Evolutionary conservation across 495 filamentous ascomycete genomes (phyloP).

Genomic region (Annulohypoxylon moriforme): DNA sequence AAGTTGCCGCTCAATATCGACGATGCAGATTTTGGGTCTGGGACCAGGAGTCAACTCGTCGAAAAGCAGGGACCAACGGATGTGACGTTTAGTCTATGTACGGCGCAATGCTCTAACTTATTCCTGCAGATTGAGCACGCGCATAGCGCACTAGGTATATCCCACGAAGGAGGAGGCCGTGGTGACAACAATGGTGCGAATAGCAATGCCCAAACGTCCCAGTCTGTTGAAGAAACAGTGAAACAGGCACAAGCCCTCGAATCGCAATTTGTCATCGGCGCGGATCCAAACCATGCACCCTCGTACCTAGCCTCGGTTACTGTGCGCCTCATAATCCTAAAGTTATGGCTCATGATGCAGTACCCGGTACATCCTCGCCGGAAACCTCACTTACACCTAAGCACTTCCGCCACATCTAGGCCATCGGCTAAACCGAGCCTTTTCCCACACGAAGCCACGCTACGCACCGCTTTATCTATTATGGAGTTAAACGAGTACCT

Average conservation of each 20-base stretch:
- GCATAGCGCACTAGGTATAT: constrained; percentile 20
- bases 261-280: constrained; percentile 42
- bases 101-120: constrained; percentile 66
- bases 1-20: constrained; percentile 72
- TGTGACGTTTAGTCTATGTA: constrained; percentile 74
- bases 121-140: constrained; percentile 48
- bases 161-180: neutral
- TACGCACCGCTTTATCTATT: constrained; percentile 50
- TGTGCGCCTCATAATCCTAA: constrained; percentile 67
- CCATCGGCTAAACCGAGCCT: neutral
- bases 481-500: constrained; percentile 46
- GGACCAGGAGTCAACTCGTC: constrained; percentile 59
- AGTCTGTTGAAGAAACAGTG: constrained; percentile 44
- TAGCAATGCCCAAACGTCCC: neutral
- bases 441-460: constrained; percentile 44
- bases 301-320: constrained; percentile 47
- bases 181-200: neutral
- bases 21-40: constrained; percentile 73
- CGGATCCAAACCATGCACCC: constrained; percentile 37
- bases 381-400: neutral
- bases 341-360: constrained; percentile 72
- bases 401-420: neutral
- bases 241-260: constrained; percentile 46
- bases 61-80: constrained; percentile 71
- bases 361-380: constrained; percentile 64